Evolutionary conservation across 139 green algal genomes (phyloP).

Genomic region (Closterium sp.): DNA sequence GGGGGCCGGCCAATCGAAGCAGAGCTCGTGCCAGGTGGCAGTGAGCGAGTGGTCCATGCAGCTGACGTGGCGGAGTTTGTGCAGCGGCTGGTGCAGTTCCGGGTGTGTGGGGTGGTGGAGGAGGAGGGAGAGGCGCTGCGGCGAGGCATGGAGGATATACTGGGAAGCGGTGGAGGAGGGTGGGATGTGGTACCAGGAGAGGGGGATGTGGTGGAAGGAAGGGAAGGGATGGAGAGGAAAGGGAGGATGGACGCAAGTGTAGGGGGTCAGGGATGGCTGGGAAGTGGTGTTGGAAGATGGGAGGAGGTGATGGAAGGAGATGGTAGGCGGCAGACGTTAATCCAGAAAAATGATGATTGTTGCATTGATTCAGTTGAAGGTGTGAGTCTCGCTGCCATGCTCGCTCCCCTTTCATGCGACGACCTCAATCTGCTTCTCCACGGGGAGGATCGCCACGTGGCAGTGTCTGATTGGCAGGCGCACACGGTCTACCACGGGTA

Average conservation of each 20-base stretch:
- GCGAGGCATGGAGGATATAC: not conserved
- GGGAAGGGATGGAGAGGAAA: not conserved
- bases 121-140: not conserved
- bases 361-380: not conserved
- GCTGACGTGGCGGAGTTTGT: not conserved
- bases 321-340: too few relatives aligned
- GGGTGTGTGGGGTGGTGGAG: not conserved
- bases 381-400: not conserved
- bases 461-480: slow-evolving; percentile 27
- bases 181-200: not conserved
- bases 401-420: not conserved
- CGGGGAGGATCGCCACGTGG: slow-evolving; percentile 30
- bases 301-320: too few relatives aligned
- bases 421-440: slow-evolving; percentile 33
- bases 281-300: not conserved
- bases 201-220: not conserved
- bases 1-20: not conserved
- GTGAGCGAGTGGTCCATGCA: not conserved
- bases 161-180: not conserved
- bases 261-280: too few relatives aligned
- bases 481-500: slow-evolving; percentile 34
- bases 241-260: too few relatives aligned
- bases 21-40: not conserved
- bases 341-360: not conserved
- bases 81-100: not conserved